Base-by-base conservation (phyloP, 495 filamentous ascomycete species). In the Cryomyces minteri region DNA sequence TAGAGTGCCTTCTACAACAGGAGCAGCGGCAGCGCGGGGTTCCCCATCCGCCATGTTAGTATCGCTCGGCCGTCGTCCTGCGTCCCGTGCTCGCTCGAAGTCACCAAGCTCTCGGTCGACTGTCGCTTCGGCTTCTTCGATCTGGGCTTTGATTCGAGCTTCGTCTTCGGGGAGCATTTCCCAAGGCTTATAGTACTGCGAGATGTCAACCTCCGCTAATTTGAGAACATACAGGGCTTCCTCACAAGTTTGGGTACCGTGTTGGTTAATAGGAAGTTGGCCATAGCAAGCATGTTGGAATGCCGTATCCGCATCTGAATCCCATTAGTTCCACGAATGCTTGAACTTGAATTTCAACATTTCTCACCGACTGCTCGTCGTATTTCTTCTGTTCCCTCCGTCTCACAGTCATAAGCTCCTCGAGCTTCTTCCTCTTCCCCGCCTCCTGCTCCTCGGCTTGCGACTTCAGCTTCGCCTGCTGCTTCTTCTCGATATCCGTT, bases 131-230 rank as follows among this genome's bases (percentile, higher is more conserved):
- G 72, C 68, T 46, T 76, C 72, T 32, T 69, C 55, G 34, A 79
- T 63, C 50, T 84, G 80, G 10, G 65, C 59, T 43, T 64, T 64
- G 59, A 84, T 80, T 34, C 62, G 66, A 7, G 66, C 71, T 46
- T 79, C 76, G 47, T 84, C 74, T 12, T 68, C 68, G 4, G 69
- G 60, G 31, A 73, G 71, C 43, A 82, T 65, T 54, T 88, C 75
- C 80, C 83, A 94, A 5, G 90, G 90, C 43, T 80, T 79, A 61
- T 94, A 98, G 60, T 78, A 88, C 88, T 95, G 54, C 14, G 37
- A 0, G 37, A 33, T 44, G 11, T 47, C 66, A 48, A 64, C 51
- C 43, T 32, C 40, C 10, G 29, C 54, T 48, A 54, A 41, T 10
- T 37, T 33, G 8, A 34, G 48, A 28, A 39, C 30, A 40, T 31